phyloP scores from a whole-genome alignment of 306 rosid genomes.

The Spatholobus suberectus region DNA sequence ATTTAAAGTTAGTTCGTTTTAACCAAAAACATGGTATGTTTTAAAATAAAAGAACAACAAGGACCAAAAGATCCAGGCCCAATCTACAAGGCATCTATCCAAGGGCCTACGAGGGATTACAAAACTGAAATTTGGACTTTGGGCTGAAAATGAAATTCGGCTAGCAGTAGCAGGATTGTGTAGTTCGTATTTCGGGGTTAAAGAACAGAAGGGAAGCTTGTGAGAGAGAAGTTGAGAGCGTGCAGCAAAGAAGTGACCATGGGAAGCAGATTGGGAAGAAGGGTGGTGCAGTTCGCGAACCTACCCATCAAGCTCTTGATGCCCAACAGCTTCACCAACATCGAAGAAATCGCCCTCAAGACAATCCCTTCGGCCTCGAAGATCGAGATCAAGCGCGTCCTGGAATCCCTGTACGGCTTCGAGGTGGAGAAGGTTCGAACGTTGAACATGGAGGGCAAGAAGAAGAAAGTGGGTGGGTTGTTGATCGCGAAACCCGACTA shows the following conservation, averaged over 20 bases:
- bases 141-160: neutral
- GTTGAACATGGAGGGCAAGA: conserved; percentile 89
- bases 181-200: neutral
- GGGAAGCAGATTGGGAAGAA: conserved; percentile 55
- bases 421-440: conserved; percentile 82
- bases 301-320: conserved; percentile 91
- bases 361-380: conserved; percentile 94
- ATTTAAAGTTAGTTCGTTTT: too few species aligned
- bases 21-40: too few species aligned
- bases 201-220: neutral
- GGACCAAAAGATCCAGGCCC: too few species aligned
- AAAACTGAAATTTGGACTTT: neutral
- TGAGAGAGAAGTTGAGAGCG: neutral
- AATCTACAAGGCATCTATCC: neutral
- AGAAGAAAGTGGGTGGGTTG: conserved; percentile 77
- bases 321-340: conserved; percentile 75
- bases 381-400: conserved; percentile 93
- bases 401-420: conserved; percentile 88
- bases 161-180: too few species aligned
- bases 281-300: conserved; percentile 71
- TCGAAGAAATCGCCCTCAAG: conserved; percentile 80
- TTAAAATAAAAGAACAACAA: too few species aligned
- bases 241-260: conserved; percentile 39
- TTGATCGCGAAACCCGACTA: conserved; percentile 74
- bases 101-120: too few species aligned